Conservation (phyloP, 768 basidiomycete species). For the Boletus pseudopeckii region DNA sequence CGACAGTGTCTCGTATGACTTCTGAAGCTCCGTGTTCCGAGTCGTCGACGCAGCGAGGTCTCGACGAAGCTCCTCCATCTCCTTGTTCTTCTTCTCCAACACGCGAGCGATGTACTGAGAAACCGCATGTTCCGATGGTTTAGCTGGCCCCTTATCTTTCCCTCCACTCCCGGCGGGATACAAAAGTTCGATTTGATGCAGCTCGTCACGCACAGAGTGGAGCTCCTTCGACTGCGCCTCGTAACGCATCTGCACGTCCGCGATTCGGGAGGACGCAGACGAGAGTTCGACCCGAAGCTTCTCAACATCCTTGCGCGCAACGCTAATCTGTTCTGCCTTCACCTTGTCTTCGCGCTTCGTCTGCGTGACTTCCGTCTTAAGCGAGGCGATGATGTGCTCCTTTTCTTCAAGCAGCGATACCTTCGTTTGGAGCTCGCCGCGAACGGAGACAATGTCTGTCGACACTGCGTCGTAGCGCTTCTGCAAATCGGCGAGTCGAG, state of each 20-base stretch:
- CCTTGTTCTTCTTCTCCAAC: not conserved
- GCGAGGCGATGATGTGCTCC: not conserved
- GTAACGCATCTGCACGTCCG: not conserved
- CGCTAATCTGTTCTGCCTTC: not conserved
- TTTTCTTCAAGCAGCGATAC: not conserved
- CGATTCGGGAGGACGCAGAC: not conserved
- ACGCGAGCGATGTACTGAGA: not conserved
- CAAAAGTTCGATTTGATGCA: not conserved
- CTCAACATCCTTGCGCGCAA: not conserved
- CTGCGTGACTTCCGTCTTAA: not conserved
- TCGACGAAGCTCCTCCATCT: slow-evolving; percentile 1
- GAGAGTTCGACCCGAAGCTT: not conserved
- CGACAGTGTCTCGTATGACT: not conserved
- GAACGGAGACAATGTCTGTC: not conserved
- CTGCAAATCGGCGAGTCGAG: not conserved
- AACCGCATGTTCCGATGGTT: not conserved
- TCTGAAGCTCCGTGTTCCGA: slow-evolving; percentile 4
- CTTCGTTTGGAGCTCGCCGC: not conserved
- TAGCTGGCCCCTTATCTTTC: not conserved
- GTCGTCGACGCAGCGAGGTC: not conserved
- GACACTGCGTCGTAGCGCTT: not conserved
- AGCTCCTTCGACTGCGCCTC: slow-evolving; percentile 1
- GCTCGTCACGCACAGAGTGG: not conserved
- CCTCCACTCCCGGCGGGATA: not conserved
- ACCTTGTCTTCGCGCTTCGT: not conserved